These are phyloP conservation scores for Lichina pygmaea DNA, from an alignment of 495 filamentous ascomycete genomes.

Conservation along the genomic window DNA sequence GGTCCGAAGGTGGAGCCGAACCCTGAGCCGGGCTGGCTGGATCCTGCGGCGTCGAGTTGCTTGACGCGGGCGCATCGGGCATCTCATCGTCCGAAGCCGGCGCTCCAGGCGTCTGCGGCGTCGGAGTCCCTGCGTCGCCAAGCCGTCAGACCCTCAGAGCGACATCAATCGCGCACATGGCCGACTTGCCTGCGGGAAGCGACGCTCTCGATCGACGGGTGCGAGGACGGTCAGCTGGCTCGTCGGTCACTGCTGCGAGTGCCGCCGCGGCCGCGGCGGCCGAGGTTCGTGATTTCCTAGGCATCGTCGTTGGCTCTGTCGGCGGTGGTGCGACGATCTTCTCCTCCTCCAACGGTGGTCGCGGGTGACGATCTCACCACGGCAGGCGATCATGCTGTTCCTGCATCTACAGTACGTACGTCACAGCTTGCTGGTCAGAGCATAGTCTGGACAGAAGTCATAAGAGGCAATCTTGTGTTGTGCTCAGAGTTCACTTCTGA, in stretches of 20 bases:
- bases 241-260: background rate
- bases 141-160: background rate
- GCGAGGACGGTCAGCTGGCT: background rate
- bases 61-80: conserved; percentile 7
- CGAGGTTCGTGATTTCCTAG: background rate
- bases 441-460: too few relatives aligned
- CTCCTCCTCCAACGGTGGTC: too few relatives aligned
- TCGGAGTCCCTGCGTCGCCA: conserved; percentile 3
- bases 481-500: too few relatives aligned
- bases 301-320: background rate
- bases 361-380: too few relatives aligned
- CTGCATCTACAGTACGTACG: too few relatives aligned
- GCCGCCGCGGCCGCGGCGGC: background rate
- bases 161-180: too few relatives aligned
- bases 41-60: conserved; percentile 8
- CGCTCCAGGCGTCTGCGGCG: conserved; percentile 4
- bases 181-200: too few relatives aligned
- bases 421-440: too few relatives aligned
- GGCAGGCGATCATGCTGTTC: too few relatives aligned
- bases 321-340: too few relatives aligned
- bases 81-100: conserved; percentile 10
- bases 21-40: conserved; percentile 7
- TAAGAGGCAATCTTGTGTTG: too few relatives aligned
- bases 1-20: conserved; percentile 8
- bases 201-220: too few relatives aligned